Conservation (phyloP, 208 protist species). For the Leishmania amazonensis region DNA sequence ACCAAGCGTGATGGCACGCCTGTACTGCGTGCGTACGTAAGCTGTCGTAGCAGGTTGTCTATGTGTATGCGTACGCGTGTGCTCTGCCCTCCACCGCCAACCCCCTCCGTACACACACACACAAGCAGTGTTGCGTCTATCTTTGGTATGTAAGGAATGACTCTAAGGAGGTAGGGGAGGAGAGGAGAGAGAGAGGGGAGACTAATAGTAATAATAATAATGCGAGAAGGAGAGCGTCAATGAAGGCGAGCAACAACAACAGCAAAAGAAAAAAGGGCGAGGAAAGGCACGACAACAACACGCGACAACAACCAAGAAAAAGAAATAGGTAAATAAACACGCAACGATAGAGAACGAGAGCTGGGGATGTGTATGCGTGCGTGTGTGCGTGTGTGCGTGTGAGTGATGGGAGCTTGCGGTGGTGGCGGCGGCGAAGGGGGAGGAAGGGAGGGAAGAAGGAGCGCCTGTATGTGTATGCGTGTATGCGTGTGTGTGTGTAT, state of each 20-base stretch:
- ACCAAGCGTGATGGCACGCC: background rate
- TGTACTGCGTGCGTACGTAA: background rate
- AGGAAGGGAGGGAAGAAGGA: background rate
- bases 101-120: background rate
- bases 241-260: background rate
- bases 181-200: background rate
- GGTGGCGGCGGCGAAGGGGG: too few species aligned
- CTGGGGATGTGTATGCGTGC: too few species aligned
- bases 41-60: too few species aligned
- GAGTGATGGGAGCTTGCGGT: background rate
- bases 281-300: background rate
- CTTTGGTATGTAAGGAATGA: background rate
- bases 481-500: background rate
- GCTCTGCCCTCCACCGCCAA: background rate
- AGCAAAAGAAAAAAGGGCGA: background rate
- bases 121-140: background rate
- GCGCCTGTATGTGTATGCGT: constrained; percentile 5
- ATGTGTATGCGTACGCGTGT: too few species aligned
- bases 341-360: background rate
- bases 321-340: background rate
- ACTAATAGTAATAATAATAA: too few species aligned
- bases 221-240: background rate
- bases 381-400: too few species aligned
- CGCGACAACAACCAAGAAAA: too few species aligned
- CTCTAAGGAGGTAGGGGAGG: background rate